Conservation (phyloP, 2,329 filamentous ascomycete genomes). For the Colletotrichum sp. region DNA sequence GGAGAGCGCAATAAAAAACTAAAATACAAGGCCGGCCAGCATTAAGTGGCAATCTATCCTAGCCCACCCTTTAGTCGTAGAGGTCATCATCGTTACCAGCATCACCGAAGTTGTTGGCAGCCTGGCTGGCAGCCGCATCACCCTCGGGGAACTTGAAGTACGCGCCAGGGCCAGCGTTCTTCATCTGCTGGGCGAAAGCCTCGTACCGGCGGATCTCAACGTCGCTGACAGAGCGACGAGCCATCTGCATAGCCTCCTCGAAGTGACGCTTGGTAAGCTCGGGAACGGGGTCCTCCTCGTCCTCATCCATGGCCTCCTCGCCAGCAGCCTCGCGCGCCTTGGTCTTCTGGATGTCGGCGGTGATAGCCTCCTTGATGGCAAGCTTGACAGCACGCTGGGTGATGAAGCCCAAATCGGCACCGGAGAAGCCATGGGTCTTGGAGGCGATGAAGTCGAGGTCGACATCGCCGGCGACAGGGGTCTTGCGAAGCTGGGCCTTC, state of each 20-base stretch:
- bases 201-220: conserved; percentile 98
- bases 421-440: conserved; percentile 98
- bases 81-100: conserved; percentile 95
- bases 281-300: conserved; percentile 89
- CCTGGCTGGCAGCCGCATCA: conserved; percentile 68
- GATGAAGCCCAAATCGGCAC: conserved; percentile 99
- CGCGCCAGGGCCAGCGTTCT: conserved; percentile 92
- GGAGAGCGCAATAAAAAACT: conserved; percentile 45
- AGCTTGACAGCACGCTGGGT: conserved; percentile 99
- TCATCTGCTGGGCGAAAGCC: conserved; percentile 98
- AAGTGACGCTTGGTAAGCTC: conserved; percentile 97
- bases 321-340: conserved; percentile 89
- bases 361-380: conserved; percentile 97
- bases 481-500: conserved; percentile 97
- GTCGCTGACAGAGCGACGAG: conserved; percentile 91
- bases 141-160: conserved; percentile 94
- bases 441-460: conserved; percentile 90
- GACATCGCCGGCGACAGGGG: conserved; percentile 85
- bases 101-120: conserved; percentile 76
- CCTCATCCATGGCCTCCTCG: conserved; percentile 85
- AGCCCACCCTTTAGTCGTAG: conserved; percentile 75
- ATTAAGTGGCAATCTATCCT: conserved; percentile 24
- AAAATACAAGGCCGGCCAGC: conserved; percentile 46
- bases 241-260: conserved; percentile 97
- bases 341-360: conserved; percentile 83